Conservation (phyloP, 108 stramenopile genomes). For the Cyclotella atomus region DNA sequence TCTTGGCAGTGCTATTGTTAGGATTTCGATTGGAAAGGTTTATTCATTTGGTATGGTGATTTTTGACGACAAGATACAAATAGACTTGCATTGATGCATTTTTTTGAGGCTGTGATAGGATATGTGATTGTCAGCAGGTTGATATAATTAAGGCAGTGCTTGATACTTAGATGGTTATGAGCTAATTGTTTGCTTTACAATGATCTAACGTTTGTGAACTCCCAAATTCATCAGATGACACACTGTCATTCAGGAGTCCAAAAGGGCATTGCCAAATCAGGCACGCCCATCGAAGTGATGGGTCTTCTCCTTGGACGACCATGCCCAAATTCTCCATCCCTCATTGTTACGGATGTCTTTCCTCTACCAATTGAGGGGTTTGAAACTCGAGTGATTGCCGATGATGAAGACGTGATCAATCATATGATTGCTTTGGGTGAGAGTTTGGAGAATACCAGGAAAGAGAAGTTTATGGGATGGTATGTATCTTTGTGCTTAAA, state of each 20-base stretch:
- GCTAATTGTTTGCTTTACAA: neutral
- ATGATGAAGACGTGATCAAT: conserved; percentile 93
- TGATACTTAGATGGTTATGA: too few species aligned
- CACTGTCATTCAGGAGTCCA: conserved; percentile 98
- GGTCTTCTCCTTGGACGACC: conserved; percentile 89
- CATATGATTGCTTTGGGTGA: conserved; percentile 98
- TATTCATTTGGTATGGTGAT: neutral
- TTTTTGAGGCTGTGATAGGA: too few species aligned
- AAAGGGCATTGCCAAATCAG: conserved; percentile 91
- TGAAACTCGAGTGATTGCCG: conserved; percentile 95
- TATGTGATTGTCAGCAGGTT: too few species aligned
- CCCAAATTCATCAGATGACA: too few species aligned
- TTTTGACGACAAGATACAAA: too few species aligned
- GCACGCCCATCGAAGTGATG: conserved; percentile 98
- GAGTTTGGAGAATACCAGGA: conserved; percentile 14
- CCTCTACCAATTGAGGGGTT: conserved; percentile 98
- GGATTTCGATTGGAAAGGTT: too few species aligned
- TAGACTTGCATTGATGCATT: too few species aligned
- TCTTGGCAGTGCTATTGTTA: neutral
- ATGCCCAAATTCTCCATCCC: conserved; percentile 58
- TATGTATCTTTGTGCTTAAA: too few species aligned
- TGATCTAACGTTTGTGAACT: too few species aligned
- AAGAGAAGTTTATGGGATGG: conserved; percentile 90
- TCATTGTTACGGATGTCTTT: conserved; percentile 95
- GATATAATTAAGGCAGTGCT: too few species aligned